Evolutionary conservation across 345 rosid genomes (phyloP), one percentile per base, ranked within the genome.

Genomic region (Boechera divaricarpa): DNA sequence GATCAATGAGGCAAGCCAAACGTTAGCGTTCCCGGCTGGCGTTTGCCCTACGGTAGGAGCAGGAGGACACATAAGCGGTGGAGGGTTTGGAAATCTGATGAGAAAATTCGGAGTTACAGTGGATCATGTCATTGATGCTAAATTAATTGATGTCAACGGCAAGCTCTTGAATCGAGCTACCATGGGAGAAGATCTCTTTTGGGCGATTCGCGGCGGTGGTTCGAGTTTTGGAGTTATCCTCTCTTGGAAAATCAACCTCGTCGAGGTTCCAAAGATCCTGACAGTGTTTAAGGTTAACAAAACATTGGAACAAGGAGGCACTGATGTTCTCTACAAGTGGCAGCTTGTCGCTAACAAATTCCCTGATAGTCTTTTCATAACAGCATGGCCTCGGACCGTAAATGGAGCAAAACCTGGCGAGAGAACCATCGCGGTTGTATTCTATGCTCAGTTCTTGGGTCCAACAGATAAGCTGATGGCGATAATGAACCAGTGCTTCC

Each of bases 111-210:
- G 91, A 2, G 60, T 87, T 3, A 67, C 87, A 0, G 77, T 60
- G 0, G 94, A 89, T 75, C 74, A 87, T 62, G 70, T 89, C 0
- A 54, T 83, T 3, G 94, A 89, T 52, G 91, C 90, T 0, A 38
- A 67, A 21, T 31, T 85, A 4, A 82, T 89, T 15, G 86, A 89
- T 61, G 83, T 67, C 10, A 64, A 64, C 0, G 94, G 90, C 0
- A 79, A 65, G 47, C 24, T 89, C 36, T 74, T 85, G 5, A 80
- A 86, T 49, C 59, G 91, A 73, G 53, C 70, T 36, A 62, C 85
- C 35, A 87, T 87, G 94, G 89, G 89, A 3, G 90, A 89, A 38
- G 90, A 85, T 76, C 77, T 87, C 6, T 89, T 89, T 41, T 66
- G 57, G 73, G 73, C 73, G 10, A 69, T 69, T 54, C 73, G 73